Percentiles rank a stretch among this genome's conserved stretches.
phyloP scores from a whole-genome alignment of 352 stramenopile genomes.

The Pythium coloratum region DNA sequence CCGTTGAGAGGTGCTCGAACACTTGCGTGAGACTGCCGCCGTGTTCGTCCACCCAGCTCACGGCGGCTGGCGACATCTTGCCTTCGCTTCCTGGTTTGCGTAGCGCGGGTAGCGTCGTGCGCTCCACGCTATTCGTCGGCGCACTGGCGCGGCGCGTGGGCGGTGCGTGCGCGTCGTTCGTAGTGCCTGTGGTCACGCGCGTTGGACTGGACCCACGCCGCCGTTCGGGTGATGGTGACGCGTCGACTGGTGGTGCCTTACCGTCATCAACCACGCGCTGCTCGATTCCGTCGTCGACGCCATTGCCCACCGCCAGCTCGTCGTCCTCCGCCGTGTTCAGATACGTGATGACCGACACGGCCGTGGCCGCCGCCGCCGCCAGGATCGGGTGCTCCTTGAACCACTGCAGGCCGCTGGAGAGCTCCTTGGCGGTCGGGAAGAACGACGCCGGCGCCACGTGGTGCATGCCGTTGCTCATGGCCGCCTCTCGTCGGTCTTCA shows the following conservation, averaged over 20 bases:
- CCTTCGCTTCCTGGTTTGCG: constrained; percentile 32
- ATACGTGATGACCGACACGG: constrained; percentile 85
- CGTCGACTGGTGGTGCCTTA: background rate
- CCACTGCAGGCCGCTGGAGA: constrained; percentile 82
- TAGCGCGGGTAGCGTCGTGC: constrained; percentile 26
- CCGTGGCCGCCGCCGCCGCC: constrained; percentile 70
- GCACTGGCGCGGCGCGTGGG: constrained; percentile 14
- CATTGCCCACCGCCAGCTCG: background rate
- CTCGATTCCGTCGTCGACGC: background rate
- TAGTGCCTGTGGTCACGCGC: background rate
- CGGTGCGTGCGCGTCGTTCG: background rate
- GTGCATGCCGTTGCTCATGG: constrained; percentile 44
- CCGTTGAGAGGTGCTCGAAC: constrained; percentile 43
- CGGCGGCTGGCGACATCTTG: constrained; percentile 52
- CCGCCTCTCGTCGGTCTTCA: background rate
- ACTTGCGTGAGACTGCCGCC: constrained; percentile 76
- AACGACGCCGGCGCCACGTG: constrained; percentile 57
- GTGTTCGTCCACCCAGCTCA: constrained; percentile 85
- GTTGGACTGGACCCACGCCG: constrained; percentile 20
- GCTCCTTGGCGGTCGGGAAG: constrained; percentile 85
- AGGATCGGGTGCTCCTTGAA: constrained; percentile 85
- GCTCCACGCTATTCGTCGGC: constrained; percentile 18
- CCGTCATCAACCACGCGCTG: background rate
- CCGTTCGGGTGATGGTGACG: background rate
- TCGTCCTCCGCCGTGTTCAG: constrained; percentile 48